phyloP scores from a whole-genome alignment of 225 moss, liverwort and hornwort species.

The Thuidium tamariscinum region DNA sequence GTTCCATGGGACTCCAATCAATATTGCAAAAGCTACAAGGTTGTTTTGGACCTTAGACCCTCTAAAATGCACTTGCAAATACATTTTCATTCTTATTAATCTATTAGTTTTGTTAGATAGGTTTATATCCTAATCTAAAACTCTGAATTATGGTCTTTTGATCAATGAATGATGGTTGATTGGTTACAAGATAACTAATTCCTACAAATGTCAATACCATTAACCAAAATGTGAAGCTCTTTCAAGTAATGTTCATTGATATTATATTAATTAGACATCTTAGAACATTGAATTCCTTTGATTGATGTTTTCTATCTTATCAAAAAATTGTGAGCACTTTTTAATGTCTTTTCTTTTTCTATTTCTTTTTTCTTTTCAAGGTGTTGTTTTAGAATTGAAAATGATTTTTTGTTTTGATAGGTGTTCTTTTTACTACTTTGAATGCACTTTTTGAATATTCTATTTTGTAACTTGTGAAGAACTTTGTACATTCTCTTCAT shows the following conservation, averaged over 20 bases:
- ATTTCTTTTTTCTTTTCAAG: not conserved
- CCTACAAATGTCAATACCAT: too few species aligned
- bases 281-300: not conserved
- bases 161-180: not conserved
- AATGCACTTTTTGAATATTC: not conserved
- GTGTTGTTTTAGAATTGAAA: not conserved
- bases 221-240: not conserved
- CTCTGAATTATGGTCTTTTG: not conserved
- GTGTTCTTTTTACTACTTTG: not conserved
- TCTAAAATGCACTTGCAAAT: not conserved
- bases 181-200: not conserved
- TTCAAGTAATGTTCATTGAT: not conserved
- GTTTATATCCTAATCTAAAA: rapidly evolving
- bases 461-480: not conserved
- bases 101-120: not conserved
- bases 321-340: not conserved
- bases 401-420: too few species aligned
- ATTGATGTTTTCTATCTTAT: too few species aligned
- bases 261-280: not conserved
- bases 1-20: not conserved
- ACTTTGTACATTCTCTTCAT: not conserved
- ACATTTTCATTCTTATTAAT: not conserved
- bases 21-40: not conserved
- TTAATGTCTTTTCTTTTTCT: rapidly evolving
- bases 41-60: not conserved